phyloP scores from a whole-genome alignment of 2,329 filamentous ascomycete species.

The Neocucurbitaria cava region DNA sequence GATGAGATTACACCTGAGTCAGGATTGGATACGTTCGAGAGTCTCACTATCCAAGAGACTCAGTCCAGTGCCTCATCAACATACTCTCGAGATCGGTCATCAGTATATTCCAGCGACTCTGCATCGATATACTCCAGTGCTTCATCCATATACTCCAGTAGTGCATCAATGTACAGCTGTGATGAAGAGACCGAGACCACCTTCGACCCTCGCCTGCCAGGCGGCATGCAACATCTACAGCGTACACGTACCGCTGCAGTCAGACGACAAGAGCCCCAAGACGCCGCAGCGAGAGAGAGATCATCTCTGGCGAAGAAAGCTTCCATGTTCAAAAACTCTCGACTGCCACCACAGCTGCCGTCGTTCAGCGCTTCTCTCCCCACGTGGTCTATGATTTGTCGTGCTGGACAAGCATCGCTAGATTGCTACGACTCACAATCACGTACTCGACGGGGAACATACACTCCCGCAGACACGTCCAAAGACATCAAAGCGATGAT shows the following conservation, averaged over 20 bases:
- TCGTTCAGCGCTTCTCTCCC: constrained; percentile 5
- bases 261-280: constrained; percentile 4
- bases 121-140: constrained; percentile 14
- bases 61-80: constrained; percentile 10
- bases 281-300: constrained; percentile 1
- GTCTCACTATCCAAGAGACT: constrained; percentile 5
- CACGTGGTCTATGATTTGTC: constrained; percentile 11
- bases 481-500: constrained; percentile 13
- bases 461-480: constrained; percentile 8
- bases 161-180: constrained; percentile 10
- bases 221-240: constrained; percentile 3
- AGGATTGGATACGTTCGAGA: neutral
- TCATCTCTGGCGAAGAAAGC: constrained; percentile 6
- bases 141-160: constrained; percentile 12
- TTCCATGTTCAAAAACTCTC: constrained; percentile 7
- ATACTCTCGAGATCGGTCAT: constrained; percentile 7
- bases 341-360: constrained; percentile 1
- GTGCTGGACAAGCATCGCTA: constrained; percentile 6
- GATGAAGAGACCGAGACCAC: constrained; percentile 1
- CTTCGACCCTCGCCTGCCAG: neutral
- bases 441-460: constrained; percentile 4
- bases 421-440: constrained; percentile 10
- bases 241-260: constrained; percentile 1
- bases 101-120: constrained; percentile 8
- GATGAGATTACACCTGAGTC: neutral